Evolutionary conservation across 257 asterid genomes (phyloP).

Genomic region (Striga asiatica): DNA sequence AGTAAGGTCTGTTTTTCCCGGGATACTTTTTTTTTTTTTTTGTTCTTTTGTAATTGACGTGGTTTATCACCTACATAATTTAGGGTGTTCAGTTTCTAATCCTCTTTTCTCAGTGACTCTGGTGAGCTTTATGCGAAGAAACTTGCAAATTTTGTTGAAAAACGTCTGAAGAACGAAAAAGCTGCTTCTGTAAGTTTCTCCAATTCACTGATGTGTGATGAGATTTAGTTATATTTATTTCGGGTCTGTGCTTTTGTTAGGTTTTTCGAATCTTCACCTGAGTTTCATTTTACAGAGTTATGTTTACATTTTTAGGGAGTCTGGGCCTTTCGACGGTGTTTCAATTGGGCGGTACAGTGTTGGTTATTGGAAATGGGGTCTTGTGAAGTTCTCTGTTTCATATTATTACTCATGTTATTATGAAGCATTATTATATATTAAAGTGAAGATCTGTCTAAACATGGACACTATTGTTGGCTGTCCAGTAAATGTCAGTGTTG

Average conservation of each 20-base stretch:
- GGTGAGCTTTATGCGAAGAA: conserved; percentile 88
- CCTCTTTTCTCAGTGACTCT: conserved; percentile 65
- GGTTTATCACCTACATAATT: conserved; percentile 2
- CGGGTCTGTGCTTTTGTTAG: neutral
- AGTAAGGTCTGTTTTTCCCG: no score
- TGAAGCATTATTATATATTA: no score
- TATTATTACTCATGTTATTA: neutral
- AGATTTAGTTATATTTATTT: neutral
- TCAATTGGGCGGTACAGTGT: no score
- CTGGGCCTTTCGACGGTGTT: no score
- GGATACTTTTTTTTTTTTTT: no score
- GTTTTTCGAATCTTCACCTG: conserved; percentile 6
- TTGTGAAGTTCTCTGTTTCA: neutral
- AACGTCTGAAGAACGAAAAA: conserved; percentile 86
- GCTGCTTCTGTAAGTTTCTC: conserved; percentile 88
- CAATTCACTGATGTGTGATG: neutral
- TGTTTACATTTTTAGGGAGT: neutral
- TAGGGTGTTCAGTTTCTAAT: neutral
- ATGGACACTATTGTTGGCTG: no score
- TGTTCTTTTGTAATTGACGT: neutral
- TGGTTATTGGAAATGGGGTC: neutral
- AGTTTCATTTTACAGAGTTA: conserved; percentile 7
- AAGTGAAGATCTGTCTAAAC: no score
- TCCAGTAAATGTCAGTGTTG: no score
- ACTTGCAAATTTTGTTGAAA: conserved; percentile 89